Base-by-base conservation (phyloP, 495 filamentous ascomycete genomes). In the Collariella sp. region DNA sequence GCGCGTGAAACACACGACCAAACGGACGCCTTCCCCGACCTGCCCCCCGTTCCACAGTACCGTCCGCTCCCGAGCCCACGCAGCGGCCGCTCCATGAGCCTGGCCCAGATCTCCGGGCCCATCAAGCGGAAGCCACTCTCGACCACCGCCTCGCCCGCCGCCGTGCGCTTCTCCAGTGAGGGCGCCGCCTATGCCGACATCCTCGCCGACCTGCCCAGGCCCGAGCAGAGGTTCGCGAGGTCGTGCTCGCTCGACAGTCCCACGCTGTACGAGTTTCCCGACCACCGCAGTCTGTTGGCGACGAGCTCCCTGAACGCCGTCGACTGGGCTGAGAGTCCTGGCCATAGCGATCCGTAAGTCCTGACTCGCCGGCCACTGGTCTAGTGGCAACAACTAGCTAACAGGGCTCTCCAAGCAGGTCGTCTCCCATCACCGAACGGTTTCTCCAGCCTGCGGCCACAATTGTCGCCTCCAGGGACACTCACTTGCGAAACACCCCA, bases 121-220 rank as follows among this genome's bases (percentile, higher is more conserved):
- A 74, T 81, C 62, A 73, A 72, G 61, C 68, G 79, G 38, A 80
- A 81, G 65, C 79, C 79, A 49, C 55, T 81, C 49, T 79, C 79
- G 16, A 60, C 66, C 16, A 76, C 75, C 42, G 77, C 79, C 39
- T 79, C 75, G 24, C 68, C 74, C 39, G 57, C 76, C 39, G 74
- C 75, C 46, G 68, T 72, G 39, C 63, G 77, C 46, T 76, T 70
- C 67, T 77, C 76, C 34, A 54, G 38, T 19, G 69, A 73, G 12
- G 66, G 70, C n/a, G 70, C 74, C 12, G 70, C 72, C 43, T 68
- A 72, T 43, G 64, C 76, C 16, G 68, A 70, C 22, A 48, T 60
- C 33, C 46, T 62, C 20, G 57, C 63, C 16, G 63, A 65, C 43
- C 59, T 73, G 10, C 66, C 70, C 26, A 60, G 63, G 24, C 76